These are phyloP conservation scores for Blastobotrys americana DNA, from an alignment of 805 yeast species.

Conservation along the genomic window DNA sequence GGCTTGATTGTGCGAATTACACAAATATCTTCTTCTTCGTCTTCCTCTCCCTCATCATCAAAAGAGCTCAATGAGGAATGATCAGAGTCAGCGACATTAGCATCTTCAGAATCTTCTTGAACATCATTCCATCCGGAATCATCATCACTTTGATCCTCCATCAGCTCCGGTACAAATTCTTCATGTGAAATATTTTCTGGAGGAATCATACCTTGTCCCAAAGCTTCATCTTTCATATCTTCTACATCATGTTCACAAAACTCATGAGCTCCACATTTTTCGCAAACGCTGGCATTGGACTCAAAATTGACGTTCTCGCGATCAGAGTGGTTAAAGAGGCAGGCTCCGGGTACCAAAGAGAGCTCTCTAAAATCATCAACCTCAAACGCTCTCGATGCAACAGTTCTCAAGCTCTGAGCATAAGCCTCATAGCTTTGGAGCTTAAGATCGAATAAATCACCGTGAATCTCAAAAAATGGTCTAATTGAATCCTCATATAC, in stretches of 20 bases:
- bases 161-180: background rate
- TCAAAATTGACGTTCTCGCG: constrained; percentile 64
- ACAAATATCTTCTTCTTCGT: constrained; percentile 43
- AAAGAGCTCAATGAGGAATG: constrained; percentile 19
- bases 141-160: background rate
- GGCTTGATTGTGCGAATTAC: constrained; percentile 50
- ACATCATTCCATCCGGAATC: constrained; percentile 18
- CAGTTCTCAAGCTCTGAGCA: constrained; percentile 47
- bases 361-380: constrained; percentile 69
- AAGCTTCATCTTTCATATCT: constrained; percentile 15
- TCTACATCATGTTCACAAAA: constrained; percentile 36
- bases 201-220: constrained; percentile 13
- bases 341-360: constrained; percentile 86
- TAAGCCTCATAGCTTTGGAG: constrained; percentile 27
- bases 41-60: constrained; percentile 24
- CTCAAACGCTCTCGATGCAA: constrained; percentile 74
- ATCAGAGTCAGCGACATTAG: constrained; percentile 26
- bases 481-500: constrained; percentile 34
- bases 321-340: constrained; percentile 70
- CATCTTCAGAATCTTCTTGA: constrained; percentile 17
- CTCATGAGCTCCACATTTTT: constrained; percentile 40
- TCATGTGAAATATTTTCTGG: constrained; percentile 8
- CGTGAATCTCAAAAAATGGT: constrained; percentile 21
- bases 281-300: constrained; percentile 46
- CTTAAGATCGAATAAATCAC: constrained; percentile 15